Conservation (phyloP, 2,329 filamentous ascomycete species). For the Pezicula rhizophila region DNA sequence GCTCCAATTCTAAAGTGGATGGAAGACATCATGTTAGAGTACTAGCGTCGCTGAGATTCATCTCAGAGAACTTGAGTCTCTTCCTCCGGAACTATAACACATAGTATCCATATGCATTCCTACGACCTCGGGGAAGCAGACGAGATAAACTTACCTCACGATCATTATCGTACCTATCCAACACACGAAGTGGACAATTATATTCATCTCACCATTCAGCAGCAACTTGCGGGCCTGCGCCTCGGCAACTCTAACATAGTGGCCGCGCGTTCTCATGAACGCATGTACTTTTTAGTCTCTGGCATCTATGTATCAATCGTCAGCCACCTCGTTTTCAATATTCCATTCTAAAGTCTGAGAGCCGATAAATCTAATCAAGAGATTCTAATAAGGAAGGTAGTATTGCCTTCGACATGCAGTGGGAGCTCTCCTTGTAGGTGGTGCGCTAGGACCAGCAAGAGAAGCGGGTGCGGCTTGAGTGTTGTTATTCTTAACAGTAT, state of each 20-base stretch:
- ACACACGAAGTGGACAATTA: not conserved
- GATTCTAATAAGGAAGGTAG: too few relatives aligned
- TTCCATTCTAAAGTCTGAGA: too few relatives aligned
- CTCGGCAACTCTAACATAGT: not conserved
- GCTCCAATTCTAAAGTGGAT: too few relatives aligned
- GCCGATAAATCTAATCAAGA: too few relatives aligned
- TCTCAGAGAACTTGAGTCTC: not conserved
- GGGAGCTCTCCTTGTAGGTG: too few relatives aligned
- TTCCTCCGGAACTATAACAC: not conserved
- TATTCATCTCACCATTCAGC: not conserved
- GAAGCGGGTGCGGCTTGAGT: too few relatives aligned
- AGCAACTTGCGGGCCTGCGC: conserved; percentile 3
- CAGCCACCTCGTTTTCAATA: too few relatives aligned
- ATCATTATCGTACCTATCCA: not conserved
- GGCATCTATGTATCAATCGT: not conserved
- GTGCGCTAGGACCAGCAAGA: too few relatives aligned
- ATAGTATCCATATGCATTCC: not conserved
- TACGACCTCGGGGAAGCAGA: not conserved
- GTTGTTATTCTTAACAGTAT: too few relatives aligned
- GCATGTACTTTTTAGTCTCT: conserved; percentile 26
- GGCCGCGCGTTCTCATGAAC: not conserved
- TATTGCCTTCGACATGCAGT: too few relatives aligned
- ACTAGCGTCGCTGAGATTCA: not conserved
- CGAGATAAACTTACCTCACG: not conserved
- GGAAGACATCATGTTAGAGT: too few relatives aligned